These are phyloP conservation scores for Fusarium drepaniforme DNA, from an alignment of 2,329 filamentous ascomycete species.

Conservation along the genomic window DNA sequence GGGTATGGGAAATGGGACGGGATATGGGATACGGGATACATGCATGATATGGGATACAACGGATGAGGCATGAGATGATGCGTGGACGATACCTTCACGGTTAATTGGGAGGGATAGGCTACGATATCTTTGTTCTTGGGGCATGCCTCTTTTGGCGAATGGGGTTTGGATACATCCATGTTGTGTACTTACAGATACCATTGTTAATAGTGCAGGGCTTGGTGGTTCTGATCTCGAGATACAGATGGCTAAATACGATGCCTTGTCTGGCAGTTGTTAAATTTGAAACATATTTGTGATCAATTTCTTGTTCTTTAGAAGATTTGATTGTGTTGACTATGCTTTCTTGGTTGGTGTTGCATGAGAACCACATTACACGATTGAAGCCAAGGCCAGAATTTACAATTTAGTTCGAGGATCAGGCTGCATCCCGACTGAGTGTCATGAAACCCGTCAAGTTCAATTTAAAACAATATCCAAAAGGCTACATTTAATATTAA, in stretches of 20 bases:
- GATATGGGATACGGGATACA: background rate
- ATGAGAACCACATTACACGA: too few species aligned
- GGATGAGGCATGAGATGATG: constrained; percentile 32
- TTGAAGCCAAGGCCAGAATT: too few species aligned
- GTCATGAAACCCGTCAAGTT: background rate
- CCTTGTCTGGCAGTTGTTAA: constrained; percentile 7
- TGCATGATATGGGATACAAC: constrained; percentile 17
- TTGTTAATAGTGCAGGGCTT: constrained; percentile 35
- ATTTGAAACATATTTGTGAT: background rate
- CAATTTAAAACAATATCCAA: background rate
- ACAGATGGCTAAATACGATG: constrained; percentile 19
- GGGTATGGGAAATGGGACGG: constrained; percentile 4
- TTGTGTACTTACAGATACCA: constrained; percentile 37
- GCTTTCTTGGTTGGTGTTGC: too few species aligned
- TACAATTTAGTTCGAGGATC: too few species aligned
- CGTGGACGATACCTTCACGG: constrained; percentile 31
- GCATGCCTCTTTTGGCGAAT: constrained; percentile 37
- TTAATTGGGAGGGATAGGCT: constrained; percentile 23
- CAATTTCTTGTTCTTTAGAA: background rate
- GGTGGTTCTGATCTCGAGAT: constrained; percentile 20
- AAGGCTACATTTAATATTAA: too few species aligned
- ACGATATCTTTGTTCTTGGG: constrained; percentile 14
- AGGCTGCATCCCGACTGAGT: too few species aligned
- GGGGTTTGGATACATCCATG: constrained; percentile 38
- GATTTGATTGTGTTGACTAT: too few species aligned